Base-by-base conservation (phyloP, 2,329 filamentous ascomycete species). In the Exophiala xenobiotica region DNA sequence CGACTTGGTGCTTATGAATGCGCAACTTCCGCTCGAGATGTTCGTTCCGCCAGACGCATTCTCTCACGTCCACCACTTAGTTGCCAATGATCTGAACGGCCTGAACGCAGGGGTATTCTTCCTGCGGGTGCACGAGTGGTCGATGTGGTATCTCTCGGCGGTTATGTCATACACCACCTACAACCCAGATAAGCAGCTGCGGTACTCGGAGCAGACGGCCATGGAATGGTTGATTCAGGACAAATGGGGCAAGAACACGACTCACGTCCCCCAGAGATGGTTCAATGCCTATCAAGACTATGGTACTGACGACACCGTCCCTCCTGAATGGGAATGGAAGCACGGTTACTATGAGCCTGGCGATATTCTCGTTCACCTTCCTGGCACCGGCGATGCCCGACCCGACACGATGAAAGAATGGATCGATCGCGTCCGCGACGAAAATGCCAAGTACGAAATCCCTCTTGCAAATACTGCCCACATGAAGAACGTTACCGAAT, bases 101-200 rank as follows among this genome's bases (percentile, higher is more conserved):
- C 56, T 70, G 23, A 68, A 70, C 41, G 63, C 63, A 26, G 67
- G 68, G 4, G 60, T 65, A 6, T 68, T 70, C 52, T 60, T 66
- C 20, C 57, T 70, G 29, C 64, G 67, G 14, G 67, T 70, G 19
- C 61, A 66, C 23, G 57, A 60, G 18, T 70, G 67, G 67, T 66
- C 62, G 9, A 57, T 69, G 20, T 53, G 64, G 7, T 53, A 68
- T 8, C 57, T 70, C 11, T 60, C 62, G 18, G 60, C 64, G 12
- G 56, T 57, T 4, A 59, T 67, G 16, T 57, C 64, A 26, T 65
- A 65, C 40, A 63, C 58, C 6, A 16, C 46, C 11, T 44, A 60
- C 14, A 51, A 60, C 11, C 64, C 65, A 3, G 47, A 62, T 7
- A 43, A 59, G 16, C 8, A 49, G 1, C 59, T 67, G 5, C 42